Evolutionary conservation across 495 filamentous ascomycete genomes (phyloP), one percentile per base, ranked within the genome.

Genomic region (Jackrogersella minutella): DNA sequence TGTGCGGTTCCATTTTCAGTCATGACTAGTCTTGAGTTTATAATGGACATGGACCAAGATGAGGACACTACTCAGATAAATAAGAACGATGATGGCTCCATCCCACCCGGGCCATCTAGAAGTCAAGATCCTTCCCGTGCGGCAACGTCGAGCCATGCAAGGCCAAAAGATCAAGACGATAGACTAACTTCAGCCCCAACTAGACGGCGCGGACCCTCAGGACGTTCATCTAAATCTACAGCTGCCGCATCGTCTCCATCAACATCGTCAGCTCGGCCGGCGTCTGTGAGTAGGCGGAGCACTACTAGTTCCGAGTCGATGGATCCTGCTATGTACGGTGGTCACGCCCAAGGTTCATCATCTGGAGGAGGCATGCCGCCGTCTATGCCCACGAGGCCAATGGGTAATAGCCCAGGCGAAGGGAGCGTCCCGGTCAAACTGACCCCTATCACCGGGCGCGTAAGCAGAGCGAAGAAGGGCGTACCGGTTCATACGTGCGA

Each of bases 381-480:
- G 36, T 70, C 73, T 17, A 69, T 68, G 17, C 68, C 74, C 14
- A 76, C 76, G 61, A 76, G 81, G 62, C 79, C 80, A 4, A 76
- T 83, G 74, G 70, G 74, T 50, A 66, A 64, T 36, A 55, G 62
- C 47, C 36, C 58, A 1, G 53, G 68, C 47, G 72, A 76, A 6
- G 36, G 73, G n/a, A 76, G 79, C n/a, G 41, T 78, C 33, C 79
- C 79, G 17, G 75, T 84, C 66, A 85, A 81, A 63, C 77, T 82
- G 44, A 92, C 90, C n/a, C 89, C 89, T 33, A 88, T 88, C 41
- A 92, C 90, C 14, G 85, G 87, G 51, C 88, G 89, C 43, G 87
- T 92, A 43, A 93, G 91, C 78, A 88, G 89, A 70, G 91, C 91
- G 7, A 93, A 91, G 82, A 93, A 93, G 75, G 91, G 91, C 13